Evolutionary conservation across 495 filamentous ascomycete species (phyloP), one percentile per base, ranked within the genome.

Genomic region (Xylaria acuta): DNA sequence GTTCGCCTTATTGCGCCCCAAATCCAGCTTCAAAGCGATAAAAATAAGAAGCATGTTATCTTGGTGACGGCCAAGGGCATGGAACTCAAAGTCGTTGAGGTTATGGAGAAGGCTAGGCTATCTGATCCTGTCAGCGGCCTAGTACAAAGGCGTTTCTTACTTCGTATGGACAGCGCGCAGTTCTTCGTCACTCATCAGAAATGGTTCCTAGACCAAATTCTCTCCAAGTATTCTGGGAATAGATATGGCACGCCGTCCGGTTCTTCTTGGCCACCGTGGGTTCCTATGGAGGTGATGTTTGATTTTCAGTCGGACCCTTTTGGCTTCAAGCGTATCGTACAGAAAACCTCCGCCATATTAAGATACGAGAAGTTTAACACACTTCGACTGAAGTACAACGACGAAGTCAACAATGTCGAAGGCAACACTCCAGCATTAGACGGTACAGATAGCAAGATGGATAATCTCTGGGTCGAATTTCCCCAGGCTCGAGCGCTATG

Each of bases 361-460:
- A 90, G 95, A 70, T 98, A 97, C 77, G 95, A 99, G 85, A 98
- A 98, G 80, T 98, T 95, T 87, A 99, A 99, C 80, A 96, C 94
- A 49, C 89, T 99, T 60, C 94, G 96, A 62, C 84, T 99, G 70
- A 99, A 99, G 81, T 98, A 97, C 81, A 97, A 97, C 72, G 97
- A 98, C 67, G 94, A 98, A 79, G 91, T 98, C 51, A 90, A 89
- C 71, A 91, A 88, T 70, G 90, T 85, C 62, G 85, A 88, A 51
- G 76, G 70, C 38, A 77, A 79, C 68, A 73, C 77, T n/a, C 71
- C 80, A 8, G 76, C 81, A 7, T 76, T 82, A n/a, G 84, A 89
- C 41, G 88, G 88, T 72, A 78, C 84, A 38, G 95, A 98, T 79
- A 90, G 86, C 69, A 88, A 94, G 49, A 94, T 98, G 83, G 97